Evolutionary conservation across 1,284 basidiomycete species (phyloP), one percentile per base, ranked within the genome.

Genomic region (Rhodotorula sp.): DNA sequence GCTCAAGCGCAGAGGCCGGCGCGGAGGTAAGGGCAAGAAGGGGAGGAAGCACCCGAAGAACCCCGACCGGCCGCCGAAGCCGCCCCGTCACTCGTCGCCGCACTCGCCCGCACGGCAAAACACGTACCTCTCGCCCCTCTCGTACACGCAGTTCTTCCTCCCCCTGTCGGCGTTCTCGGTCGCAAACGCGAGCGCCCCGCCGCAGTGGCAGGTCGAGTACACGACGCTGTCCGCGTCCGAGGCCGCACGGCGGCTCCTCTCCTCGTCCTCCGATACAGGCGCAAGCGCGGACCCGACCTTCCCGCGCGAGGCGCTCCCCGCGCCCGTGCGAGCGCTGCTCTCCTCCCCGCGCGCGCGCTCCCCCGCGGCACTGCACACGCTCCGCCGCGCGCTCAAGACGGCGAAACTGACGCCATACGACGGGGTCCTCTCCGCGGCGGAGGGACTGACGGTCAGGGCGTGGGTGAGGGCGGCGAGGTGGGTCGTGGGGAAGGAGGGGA

Each of bases 131-230:
- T 87, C 87, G 34, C 87, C 89, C n/a, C 83, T 92, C 51, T 91
- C 91, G 64, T 94, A 89, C 83, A 88, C 89, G 64, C 91, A 93
- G 86, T 94, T 89, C 83, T 84, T 94, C 62, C 89, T 91, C 7
- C 83, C 68, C 8, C 15, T 39, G 3, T 6, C 17, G 22, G 48
- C 87, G 69, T 82, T 94, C 34, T 21, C 29, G 4, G 80, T 83
- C 62, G 85, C 86, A 32, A 86, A 87, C 80, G 83, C 86, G 77
- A 83, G 5, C 27, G 44, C n/a, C 27, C 51, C 83, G 66, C 90
- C 91, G 8, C 82, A 84, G 77, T 92, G 87, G 84, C 85, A 88
- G 82, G 83, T 94, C 73, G 91, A 94, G 81, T 94, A 94, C 81
- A 79, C 89, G 81, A 94, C 91, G 60, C 89, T 87, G 80, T 80